Percentiles rank a stretch among this genome's conserved stretches.
phyloP scores from a whole-genome alignment of 371 early-diverging fungal genomes.

The Apophysomyces trapeziformis region DNA sequence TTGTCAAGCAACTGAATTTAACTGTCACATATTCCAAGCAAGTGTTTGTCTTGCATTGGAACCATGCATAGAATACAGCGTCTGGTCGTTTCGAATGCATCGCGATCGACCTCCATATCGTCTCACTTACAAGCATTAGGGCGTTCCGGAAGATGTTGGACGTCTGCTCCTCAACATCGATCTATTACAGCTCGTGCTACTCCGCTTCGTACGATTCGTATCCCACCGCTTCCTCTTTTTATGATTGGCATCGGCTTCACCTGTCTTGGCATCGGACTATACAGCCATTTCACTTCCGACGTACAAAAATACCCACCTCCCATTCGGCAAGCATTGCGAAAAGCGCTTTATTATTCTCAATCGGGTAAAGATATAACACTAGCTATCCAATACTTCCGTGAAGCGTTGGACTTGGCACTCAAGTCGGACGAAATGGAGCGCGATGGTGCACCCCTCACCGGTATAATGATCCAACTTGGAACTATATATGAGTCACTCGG shows the following conservation, averaged over 20 bases:
- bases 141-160: neutral
- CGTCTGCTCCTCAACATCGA: neutral
- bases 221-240: constrained; percentile 42
- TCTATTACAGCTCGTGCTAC: neutral
- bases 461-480: constrained; percentile 69
- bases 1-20: neutral
- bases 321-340: constrained; percentile 60
- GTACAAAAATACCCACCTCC: constrained; percentile 61
- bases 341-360: constrained; percentile 66
- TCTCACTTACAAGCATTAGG: neutral
- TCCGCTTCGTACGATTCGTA: constrained; percentile 21
- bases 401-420: constrained; percentile 53
- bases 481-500: constrained; percentile 54
- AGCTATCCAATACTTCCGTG: constrained; percentile 55
- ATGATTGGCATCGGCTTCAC: constrained; percentile 47
- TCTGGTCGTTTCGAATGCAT: neutral
- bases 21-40: constrained; percentile 1
- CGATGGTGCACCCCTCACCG: constrained; percentile 60
- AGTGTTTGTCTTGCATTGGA: neutral
- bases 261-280: constrained; percentile 55
- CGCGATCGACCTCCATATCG: neutral
- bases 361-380: constrained; percentile 48
- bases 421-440: constrained; percentile 51
- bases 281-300: constrained; percentile 59
- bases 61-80: constrained; percentile 2